Evolutionary conservation across 2,329 filamentous ascomycete species (phyloP), one percentile per base, ranked within the genome.

Genomic region (Neonectria punicea): DNA sequence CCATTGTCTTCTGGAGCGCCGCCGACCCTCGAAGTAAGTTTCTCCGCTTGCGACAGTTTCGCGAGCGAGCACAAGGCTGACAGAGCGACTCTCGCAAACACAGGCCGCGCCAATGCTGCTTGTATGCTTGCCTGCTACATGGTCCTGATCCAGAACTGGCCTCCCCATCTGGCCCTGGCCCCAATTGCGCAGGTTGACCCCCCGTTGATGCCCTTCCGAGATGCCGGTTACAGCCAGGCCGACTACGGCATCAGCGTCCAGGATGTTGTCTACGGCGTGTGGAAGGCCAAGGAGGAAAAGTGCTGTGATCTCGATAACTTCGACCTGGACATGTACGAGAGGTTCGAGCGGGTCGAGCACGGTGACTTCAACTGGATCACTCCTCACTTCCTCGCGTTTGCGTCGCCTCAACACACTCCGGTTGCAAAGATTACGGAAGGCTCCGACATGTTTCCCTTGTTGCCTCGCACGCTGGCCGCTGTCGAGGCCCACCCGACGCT

Each of bases 281-380:
- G 96, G 95, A 97, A 95, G 79, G 96, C 96, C 50, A 99, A 98
- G 84, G 96, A 99, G 77, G 93, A 98, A 80, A 91, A 92, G 53
- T 90, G 97, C 74, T 97, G 94, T 76, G 92, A 93, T 59, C 84
- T 99, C 65, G 94, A 97, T 77, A 93, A 96, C 78, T 99, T 99
- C 77, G 94, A 95, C 75, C 87, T 99, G 20, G 94, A 98, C 82
- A 93, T 98, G 88, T 99, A 99, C 78, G 96, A 99, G 82, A 92
- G 89, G 78, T 99, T 89, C 74, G 96, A 99, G 83, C 89, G 96
- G 63, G 96, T 99, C 20, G 96, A 99, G 78, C 94, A 98, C 85
- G 96, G 96, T 68, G 96, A 99, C 82, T 99, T 99, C 91, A 99
- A 99, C 87, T 99, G 96, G 96, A 88, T 99, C 64, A 97, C 94